Evolutionary conservation across 208 protist species (phyloP).

Genomic region (Leishmania arabica): DNA sequence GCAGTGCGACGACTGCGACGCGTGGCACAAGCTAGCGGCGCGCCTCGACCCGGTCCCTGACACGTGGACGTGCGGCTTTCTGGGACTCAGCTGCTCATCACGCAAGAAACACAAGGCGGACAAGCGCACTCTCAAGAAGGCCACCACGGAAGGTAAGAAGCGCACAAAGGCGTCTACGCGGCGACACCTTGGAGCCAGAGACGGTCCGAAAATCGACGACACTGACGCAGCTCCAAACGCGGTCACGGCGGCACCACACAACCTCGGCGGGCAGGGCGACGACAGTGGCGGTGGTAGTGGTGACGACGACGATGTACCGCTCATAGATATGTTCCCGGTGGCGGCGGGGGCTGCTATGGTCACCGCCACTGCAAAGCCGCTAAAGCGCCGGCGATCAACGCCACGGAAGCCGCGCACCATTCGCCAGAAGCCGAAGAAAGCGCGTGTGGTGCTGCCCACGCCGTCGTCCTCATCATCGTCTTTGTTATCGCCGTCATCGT

Average conservation of each 20-base stretch:
- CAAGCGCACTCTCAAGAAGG: background rate
- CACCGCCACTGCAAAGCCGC: background rate
- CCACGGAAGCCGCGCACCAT: background rate
- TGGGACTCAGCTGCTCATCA: conserved; percentile 33
- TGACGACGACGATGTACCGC: conserved; percentile 15
- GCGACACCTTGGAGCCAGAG: background rate
- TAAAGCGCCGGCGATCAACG: background rate
- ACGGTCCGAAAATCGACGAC: background rate
- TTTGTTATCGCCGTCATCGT: conserved; percentile 6
- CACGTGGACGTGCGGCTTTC: conserved; percentile 52
- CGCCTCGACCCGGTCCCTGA: conserved; percentile 35
- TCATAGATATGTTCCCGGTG: conserved; percentile 3
- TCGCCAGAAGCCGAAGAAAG: conserved; percentile 1
- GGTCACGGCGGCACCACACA: background rate
- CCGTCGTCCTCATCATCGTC: conserved; percentile 5
- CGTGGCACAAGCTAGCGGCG: conserved; percentile 47
- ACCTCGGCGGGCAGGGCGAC: background rate
- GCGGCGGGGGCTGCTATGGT: background rate
- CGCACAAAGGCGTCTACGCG: background rate
- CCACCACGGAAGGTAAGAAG: conserved; percentile 3
- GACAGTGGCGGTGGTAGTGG: background rate
- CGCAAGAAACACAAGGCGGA: background rate
- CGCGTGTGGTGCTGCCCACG: conserved; percentile 7
- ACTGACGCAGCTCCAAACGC: background rate
- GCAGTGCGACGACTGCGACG: conserved; percentile 44